These are phyloP conservation scores for Phaeolepiota aurea DNA, from an alignment of 768 basidiomycete genomes.

Conservation along the genomic window DNA sequence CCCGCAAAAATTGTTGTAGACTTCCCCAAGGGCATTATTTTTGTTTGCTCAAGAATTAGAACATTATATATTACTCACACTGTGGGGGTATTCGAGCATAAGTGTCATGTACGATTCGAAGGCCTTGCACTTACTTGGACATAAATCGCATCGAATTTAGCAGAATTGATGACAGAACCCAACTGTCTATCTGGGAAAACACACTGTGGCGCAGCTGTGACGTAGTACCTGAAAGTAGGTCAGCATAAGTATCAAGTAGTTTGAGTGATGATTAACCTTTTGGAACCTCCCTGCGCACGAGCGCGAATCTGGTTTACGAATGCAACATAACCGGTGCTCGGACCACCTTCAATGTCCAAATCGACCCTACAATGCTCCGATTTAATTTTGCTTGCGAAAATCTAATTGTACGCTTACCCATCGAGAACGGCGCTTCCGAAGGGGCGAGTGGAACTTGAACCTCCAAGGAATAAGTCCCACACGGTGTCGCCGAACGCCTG, in stretches of 20 bases:
- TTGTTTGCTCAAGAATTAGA: background rate
- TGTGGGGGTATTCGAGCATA: background rate
- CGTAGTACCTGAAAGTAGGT: conserved; percentile 39
- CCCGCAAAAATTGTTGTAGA: conserved; percentile 51
- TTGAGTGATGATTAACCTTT: conserved; percentile 29
- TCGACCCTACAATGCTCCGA: conserved; percentile 36
- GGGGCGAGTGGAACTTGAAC: conserved; percentile 47
- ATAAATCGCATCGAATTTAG: conserved; percentile 64
- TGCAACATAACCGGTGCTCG: conserved; percentile 35
- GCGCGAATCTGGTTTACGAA: conserved; percentile 52
- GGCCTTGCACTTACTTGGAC: conserved; percentile 40
- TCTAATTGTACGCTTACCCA: conserved; percentile 36
- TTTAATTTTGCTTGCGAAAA: background rate
- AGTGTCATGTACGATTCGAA: background rate
- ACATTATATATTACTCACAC: background rate
- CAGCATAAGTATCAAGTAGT: conserved; percentile 1
- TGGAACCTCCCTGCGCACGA: conserved; percentile 39
- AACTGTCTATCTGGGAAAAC: conserved; percentile 62
- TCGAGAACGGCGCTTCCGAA: conserved; percentile 69
- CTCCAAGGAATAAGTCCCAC: conserved; percentile 67
- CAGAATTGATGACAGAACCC: conserved; percentile 49
- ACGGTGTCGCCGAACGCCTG: conserved; percentile 54
- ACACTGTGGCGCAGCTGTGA: conserved; percentile 61
- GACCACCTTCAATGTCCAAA: conserved; percentile 70
- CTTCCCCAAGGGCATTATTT: conserved; percentile 4